Evolutionary conservation across 2,329 filamentous ascomycete species (phyloP).

Genomic region (Colletotrichum liriopes): DNA sequence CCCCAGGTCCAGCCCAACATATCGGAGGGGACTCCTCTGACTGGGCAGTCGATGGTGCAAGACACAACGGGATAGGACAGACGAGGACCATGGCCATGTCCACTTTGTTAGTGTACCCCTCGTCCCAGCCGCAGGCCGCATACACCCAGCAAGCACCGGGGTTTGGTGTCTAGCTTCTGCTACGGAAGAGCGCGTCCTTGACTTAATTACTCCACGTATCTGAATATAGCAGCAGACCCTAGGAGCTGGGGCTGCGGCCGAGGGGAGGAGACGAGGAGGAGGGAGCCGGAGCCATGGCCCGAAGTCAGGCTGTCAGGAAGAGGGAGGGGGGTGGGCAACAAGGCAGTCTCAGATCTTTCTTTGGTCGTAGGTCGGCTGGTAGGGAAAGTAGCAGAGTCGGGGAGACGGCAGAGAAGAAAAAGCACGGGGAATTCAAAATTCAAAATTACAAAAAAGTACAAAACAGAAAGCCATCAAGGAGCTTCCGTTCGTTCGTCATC

Average conservation of each 20-base stretch:
- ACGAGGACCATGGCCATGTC: constrained; percentile 27
- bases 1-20: not conserved
- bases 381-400: not conserved
- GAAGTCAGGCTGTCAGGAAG: not conserved
- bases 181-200: constrained; percentile 11
- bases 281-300: not conserved
- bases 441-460: not conserved
- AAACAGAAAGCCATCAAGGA: constrained; percentile 21
- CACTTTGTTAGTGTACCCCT: constrained; percentile 40
- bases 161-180: not conserved
- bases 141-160: constrained; percentile 30
- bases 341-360: constrained; percentile 17
- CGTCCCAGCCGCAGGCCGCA: constrained; percentile 30
- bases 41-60: constrained; percentile 34
- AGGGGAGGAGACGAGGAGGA: constrained; percentile 3
- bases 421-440: not conserved
- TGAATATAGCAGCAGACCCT: constrained; percentile 33
- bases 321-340: constrained; percentile 1
- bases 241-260: constrained; percentile 3
- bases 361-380: not conserved
- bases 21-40: constrained; percentile 22
- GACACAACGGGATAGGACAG: constrained; percentile 34
- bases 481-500: constrained; percentile 35
- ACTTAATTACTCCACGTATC: constrained; percentile 33
- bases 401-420: constrained; percentile 11